A percentile compares a stretch with the other conserved stretches of the same genome.
Conservation (phyloP, 169 alveolate genomes). For the Pseudocohnilembus persalinus region DNA sequence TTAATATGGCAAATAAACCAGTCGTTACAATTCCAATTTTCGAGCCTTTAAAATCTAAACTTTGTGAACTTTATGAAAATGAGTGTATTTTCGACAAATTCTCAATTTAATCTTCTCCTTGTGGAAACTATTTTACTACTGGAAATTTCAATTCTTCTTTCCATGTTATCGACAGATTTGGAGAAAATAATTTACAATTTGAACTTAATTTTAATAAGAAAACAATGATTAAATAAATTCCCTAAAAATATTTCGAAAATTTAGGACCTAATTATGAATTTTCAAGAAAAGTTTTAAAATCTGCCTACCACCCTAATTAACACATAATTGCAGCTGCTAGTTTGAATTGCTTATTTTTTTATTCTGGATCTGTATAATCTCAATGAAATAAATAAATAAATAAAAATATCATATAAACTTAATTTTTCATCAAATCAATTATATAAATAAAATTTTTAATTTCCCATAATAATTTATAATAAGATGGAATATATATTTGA, state of each 20-base stretch:
- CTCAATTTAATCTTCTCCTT: conserved; percentile 49
- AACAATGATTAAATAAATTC: conserved; percentile 36
- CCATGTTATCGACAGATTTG: conserved; percentile 58
- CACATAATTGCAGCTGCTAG: conserved; percentile 61
- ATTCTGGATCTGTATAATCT: too few species aligned
- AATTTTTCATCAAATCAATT: too few species aligned
- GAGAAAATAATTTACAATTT: conserved; percentile 37
- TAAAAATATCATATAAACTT: too few species aligned
- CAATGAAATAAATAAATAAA: too few species aligned
- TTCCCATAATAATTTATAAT: too few species aligned
- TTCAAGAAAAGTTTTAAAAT: conserved; percentile 44
- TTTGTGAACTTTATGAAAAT: conserved; percentile 68
- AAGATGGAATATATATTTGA: too few species aligned
- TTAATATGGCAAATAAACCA: conserved; percentile 56
- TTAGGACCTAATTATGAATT: conserved; percentile 52
- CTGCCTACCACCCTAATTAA: conserved; percentile 49
- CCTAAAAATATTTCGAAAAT: conserved; percentile 52
- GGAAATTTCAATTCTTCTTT: conserved; percentile 60
- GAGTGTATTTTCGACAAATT: conserved; percentile 70
- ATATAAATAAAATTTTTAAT: too few species aligned
- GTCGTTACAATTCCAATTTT: conserved; percentile 49
- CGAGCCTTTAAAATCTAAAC: conserved; percentile 60
- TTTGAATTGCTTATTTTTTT: conserved; percentile 62
- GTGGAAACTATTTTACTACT: conserved; percentile 47
- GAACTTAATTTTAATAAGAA: conserved; percentile 50